A percentile compares a stretch with the other conserved stretches of the same genome.
phyloP scores from a whole-genome alignment of 2,329 filamentous ascomycete species.

The Venturia aucupariae region DNA sequence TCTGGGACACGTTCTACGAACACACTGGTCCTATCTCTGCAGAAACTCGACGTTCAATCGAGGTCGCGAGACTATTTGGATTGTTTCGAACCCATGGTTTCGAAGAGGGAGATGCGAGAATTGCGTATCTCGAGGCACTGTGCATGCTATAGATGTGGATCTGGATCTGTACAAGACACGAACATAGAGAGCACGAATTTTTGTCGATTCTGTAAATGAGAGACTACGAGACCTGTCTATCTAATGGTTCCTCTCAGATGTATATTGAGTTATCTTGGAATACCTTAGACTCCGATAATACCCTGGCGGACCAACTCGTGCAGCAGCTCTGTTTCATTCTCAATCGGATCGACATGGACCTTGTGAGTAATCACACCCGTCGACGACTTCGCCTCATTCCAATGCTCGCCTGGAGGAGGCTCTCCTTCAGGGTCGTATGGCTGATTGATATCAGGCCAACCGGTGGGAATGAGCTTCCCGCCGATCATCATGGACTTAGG shows the following conservation, averaged over 20 bases:
- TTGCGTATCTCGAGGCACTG: slow-evolving; percentile 8
- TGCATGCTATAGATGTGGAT: too few species aligned
- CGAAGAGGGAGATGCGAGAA: slow-evolving; percentile 17
- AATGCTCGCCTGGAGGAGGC: slow-evolving; percentile 14
- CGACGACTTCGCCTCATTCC: slow-evolving; percentile 13
- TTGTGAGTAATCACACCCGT: slow-evolving; percentile 15
- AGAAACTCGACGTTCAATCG: slow-evolving; percentile 16
- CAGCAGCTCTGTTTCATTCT: slow-evolving; percentile 16
- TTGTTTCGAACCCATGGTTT: slow-evolving; percentile 16
- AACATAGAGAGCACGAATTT: too few species aligned
- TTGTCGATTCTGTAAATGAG: too few species aligned
- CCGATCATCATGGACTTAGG: slow-evolving; percentile 15
- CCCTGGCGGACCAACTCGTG: slow-evolving; percentile 5
- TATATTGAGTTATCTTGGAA: neutral
- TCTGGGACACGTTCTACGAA: slow-evolving; percentile 17
- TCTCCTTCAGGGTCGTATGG: slow-evolving; percentile 14
- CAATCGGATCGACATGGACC: slow-evolving; percentile 8
- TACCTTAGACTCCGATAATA: neutral
- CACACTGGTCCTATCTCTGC: slow-evolving; percentile 14
- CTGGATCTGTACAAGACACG: too few species aligned
- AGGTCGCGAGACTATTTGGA: slow-evolving; percentile 17
- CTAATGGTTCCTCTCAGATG: too few species aligned
- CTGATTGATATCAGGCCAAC: slow-evolving; percentile 14
- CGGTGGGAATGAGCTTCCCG: slow-evolving; percentile 14
- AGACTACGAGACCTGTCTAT: too few species aligned